Conservation (phyloP, 768 basidiomycete species). For the Panellus pusillus region DNA sequence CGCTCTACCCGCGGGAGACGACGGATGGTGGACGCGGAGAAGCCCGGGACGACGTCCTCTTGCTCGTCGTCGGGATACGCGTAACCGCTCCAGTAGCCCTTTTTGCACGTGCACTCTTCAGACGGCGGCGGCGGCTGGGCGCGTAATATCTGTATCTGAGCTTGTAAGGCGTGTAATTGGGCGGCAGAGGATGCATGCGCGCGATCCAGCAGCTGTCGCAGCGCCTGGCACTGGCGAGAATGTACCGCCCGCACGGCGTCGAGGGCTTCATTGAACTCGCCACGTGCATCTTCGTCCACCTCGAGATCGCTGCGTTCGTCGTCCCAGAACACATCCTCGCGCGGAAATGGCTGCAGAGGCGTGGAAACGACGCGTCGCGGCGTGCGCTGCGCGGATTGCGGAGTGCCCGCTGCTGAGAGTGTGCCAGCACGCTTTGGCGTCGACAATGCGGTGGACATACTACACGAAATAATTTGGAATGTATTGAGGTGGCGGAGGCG, state of each 20-base stretch:
- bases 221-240: slow-evolving; percentile 61
- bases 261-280: slow-evolving; percentile 30
- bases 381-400: slow-evolving; percentile 24
- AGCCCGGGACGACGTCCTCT: slow-evolving; percentile 36
- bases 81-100: slow-evolving; percentile 76
- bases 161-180: slow-evolving; percentile 84
- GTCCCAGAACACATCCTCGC: slow-evolving; percentile 69
- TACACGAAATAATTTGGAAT: too few relatives aligned
- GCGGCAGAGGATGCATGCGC: slow-evolving; percentile 77
- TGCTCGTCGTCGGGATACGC: slow-evolving; percentile 45
- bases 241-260: slow-evolving; percentile 42
- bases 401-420: slow-evolving; percentile 9
- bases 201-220: slow-evolving; percentile 79
- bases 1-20: slow-evolving; percentile 17
- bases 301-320: slow-evolving; percentile 54
- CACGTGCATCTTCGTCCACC: slow-evolving; percentile 69
- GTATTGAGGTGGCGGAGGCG: too few relatives aligned
- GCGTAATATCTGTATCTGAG: slow-evolving; percentile 70
- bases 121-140: slow-evolving; percentile 29
- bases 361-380: slow-evolving; percentile 27
- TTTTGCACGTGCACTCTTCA: slow-evolving; percentile 30
- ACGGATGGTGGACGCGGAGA: slow-evolving; percentile 27
- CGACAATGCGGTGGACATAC: slow-evolving; percentile 12
- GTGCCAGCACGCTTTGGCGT: slow-evolving; percentile 17
- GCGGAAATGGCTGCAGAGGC: slow-evolving; percentile 38